Evolutionary conservation across 108 stramenopile genomes (phyloP), one percentile per base, ranked within the genome.

Genomic region (Cyclotella distinguenda): DNA sequence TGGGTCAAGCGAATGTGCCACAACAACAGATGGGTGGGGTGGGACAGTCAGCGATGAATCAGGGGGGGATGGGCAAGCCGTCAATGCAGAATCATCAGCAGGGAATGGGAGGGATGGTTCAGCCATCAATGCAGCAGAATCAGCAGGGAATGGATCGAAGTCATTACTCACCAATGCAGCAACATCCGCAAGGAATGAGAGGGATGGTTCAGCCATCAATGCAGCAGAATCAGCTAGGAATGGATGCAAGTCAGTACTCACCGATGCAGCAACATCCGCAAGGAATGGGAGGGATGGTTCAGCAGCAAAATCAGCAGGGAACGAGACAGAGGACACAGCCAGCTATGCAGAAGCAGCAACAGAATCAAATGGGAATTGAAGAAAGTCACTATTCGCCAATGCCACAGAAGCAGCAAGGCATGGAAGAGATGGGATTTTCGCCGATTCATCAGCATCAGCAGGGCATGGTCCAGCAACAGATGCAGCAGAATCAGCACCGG

Each of bases 1-100:
- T 54, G 33, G 52, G 46, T 38, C 72, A 84, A 58, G 66, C 70
- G 31, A 66, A 87, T 32, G 84, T 77, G 60, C 52, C 51, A n/a
- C 72, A 76, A 18, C 33, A 43, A 55, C 40, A 65, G 47, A 35
- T 34, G 49, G 69, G 33, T 13, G 48, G 3, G 60, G 2, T 5
- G 60, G n/a, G n/a, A n/a, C n/a, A n/a, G n/a, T n/a, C n/a, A n/a
- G n/a, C n/a, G n/a, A n/a, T n/a, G n/a, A n/a, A n/a, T 6, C 67
- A 75, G 23, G 61, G 53, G 42, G 39, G 28, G 2, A 51, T 42
- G 34, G 65, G 6, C 43, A 60, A 38, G 44, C 58, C 48, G 34
- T 35, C 19, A 15, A n/a, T 22, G 57, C n/a, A n/a, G n/a, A n/a
- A n/a, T n/a, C n/a, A n/a, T n/a, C n/a, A n/a, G n/a, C n/a, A n/a